These are phyloP conservation scores for Kalmanozyma brasiliensis DNA, from an alignment of 1,284 basidiomycete genomes.

Conservation along the genomic window DNA sequence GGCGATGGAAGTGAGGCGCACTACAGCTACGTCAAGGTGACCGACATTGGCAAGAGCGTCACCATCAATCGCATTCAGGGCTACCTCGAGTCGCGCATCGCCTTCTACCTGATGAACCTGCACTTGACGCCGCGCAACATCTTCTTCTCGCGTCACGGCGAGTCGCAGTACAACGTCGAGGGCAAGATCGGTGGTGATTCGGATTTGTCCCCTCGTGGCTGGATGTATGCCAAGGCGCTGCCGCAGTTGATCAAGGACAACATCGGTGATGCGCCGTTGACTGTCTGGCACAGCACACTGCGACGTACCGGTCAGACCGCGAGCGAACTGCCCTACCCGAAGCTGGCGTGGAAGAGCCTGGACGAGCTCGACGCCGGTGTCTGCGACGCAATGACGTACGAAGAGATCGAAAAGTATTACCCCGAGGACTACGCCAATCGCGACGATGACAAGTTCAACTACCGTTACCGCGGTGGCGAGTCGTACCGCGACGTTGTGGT, in stretches of 20 bases:
- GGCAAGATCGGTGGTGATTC: slow-evolving; percentile 98
- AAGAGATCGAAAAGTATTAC: slow-evolving; percentile 93
- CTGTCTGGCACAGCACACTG: slow-evolving; percentile 97
- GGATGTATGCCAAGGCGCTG: slow-evolving; percentile 84
- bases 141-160: slow-evolving; percentile 95
- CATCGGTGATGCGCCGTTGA: slow-evolving; percentile 86
- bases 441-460: slow-evolving; percentile 99
- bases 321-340: slow-evolving; percentile 82
- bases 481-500: slow-evolving; percentile 92
- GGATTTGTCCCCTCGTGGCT: slow-evolving; percentile 82
- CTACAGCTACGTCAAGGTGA: slow-evolving; percentile 66
- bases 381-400: slow-evolving; percentile 99
- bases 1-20: slow-evolving; percentile 76
- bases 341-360: slow-evolving; percentile 97
- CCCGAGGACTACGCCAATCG: slow-evolving; percentile 99
- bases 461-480: slow-evolving; percentile 90
- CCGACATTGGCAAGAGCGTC: slow-evolving; percentile 68
- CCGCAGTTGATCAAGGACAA: slow-evolving; percentile 89
- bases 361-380: slow-evolving; percentile 99
- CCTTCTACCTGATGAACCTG: slow-evolving; percentile 98
- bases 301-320: slow-evolving; percentile 92
- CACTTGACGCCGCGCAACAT: slow-evolving; percentile 96
- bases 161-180: slow-evolving; percentile 95
- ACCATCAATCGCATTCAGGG: slow-evolving; percentile 71
- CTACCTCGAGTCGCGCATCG: slow-evolving; percentile 94